Percentiles rank a stretch among this genome's conserved stretches.
Evolutionary conservation across 2,329 filamentous ascomycete species (phyloP).

Genomic region (Colletotrichum noveboracense): DNA sequence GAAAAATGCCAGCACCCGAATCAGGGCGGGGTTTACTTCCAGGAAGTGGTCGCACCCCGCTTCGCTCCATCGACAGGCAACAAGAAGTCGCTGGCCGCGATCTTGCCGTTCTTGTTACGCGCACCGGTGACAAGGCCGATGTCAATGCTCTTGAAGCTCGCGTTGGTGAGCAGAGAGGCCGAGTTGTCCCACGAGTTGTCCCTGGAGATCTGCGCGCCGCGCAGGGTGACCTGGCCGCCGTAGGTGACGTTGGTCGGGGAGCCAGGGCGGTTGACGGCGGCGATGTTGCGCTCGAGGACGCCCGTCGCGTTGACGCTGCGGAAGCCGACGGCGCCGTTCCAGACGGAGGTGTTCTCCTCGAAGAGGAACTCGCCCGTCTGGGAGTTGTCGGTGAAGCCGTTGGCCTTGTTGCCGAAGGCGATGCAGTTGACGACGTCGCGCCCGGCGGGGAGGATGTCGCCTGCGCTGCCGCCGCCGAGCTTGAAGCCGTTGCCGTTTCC

Average conservation of each 20-base stretch:
- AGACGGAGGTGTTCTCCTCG: constrained; percentile 9
- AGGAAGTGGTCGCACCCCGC: constrained; percentile 11
- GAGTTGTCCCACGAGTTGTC: constrained; percentile 14
- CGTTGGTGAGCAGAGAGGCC: neutral
- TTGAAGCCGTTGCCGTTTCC: constrained; percentile 55
- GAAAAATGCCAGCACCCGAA: neutral
- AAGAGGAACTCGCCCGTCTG: constrained; percentile 5
- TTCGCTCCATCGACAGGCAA: constrained; percentile 4
- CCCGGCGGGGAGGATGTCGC: constrained; percentile 40
- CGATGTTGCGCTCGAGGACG: constrained; percentile 17
- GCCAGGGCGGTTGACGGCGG: constrained; percentile 4
- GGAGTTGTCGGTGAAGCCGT: constrained; percentile 49
- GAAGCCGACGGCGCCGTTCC: constrained; percentile 9
- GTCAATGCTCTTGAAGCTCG: constrained; percentile 15
- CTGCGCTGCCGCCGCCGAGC: constrained; percentile 42
- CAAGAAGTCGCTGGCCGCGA: constrained; percentile 16
- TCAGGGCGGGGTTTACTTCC: neutral
- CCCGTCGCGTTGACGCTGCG: constrained; percentile 14
- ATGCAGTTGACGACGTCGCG: constrained; percentile 49
- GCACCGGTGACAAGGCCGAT: neutral
- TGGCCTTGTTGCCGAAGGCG: constrained; percentile 46
- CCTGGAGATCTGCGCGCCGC: neutral
- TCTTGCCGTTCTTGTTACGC: constrained; percentile 15
- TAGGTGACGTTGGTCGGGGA: neutral
- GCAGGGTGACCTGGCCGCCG: constrained; percentile 5